Conservation (phyloP, 1,139 yeast genomes). For the Scheffersomyces insectosa region DNA sequence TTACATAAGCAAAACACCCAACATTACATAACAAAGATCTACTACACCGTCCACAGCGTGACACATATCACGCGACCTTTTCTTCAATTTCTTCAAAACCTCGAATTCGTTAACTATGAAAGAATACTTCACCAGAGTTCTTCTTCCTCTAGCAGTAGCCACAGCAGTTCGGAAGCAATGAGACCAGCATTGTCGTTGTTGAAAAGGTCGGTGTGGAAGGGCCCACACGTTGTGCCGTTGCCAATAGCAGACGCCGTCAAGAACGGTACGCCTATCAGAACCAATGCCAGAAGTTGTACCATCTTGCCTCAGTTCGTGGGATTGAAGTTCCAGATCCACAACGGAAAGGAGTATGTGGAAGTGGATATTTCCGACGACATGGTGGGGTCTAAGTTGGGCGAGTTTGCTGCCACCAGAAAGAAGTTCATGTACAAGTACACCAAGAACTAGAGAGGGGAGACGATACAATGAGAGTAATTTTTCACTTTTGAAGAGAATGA, state of each 20-base stretch:
- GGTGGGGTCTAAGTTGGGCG: conserved; percentile 98
- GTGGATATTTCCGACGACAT: conserved; percentile 87
- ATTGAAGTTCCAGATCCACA: conserved; percentile 88
- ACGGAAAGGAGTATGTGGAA: conserved; percentile 92
- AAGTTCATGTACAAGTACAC: conserved; percentile 80
- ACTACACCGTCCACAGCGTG: too few relatives aligned
- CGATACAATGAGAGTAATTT: too few relatives aligned
- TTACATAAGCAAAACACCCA: too few relatives aligned
- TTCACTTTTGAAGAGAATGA: too few relatives aligned
- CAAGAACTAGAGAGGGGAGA: conserved; percentile 39
- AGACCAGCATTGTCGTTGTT: conserved; percentile 55
- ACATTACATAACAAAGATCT: too few relatives aligned
- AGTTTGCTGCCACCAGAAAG: conserved; percentile 91
- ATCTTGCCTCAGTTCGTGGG: conserved; percentile 96
- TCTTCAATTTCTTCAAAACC: too few relatives aligned
- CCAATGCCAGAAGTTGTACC: conserved; percentile 93
- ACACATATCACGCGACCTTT: too few relatives aligned
- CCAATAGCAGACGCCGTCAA: conserved; percentile 84
- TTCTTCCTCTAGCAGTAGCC: conserved; percentile 1
- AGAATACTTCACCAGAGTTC: too few relatives aligned
- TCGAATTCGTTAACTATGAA: too few relatives aligned
- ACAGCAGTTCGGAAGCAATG: conserved; percentile 38
- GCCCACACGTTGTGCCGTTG: conserved; percentile 91
- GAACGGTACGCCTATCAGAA: conserved; percentile 83
- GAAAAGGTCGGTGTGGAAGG: conserved; percentile 82